Conservation (phyloP, 441 rosid species). For the Iberis amara region DNA sequence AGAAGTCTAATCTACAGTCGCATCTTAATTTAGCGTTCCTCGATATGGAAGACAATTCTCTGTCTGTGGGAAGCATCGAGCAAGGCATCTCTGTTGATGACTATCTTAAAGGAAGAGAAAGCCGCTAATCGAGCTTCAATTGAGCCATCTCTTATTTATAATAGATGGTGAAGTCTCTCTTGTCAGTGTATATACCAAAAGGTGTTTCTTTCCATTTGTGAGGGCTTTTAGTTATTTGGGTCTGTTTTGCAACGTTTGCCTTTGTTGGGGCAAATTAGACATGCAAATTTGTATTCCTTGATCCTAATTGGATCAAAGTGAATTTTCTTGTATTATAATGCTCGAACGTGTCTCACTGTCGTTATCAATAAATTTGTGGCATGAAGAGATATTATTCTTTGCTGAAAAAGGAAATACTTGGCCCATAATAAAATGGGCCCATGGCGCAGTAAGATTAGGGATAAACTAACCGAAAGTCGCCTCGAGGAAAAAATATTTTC, state of each 20-base stretch:
- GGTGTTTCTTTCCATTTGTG: too few relatives aligned
- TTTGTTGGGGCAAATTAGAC: background rate
- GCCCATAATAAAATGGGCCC: too few relatives aligned
- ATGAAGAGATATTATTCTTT: too few relatives aligned
- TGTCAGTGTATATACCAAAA: too few relatives aligned
- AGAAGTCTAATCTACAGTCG: constrained; percentile 43
- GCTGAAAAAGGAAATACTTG: too few relatives aligned
- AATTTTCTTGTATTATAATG: constrained; percentile 16
- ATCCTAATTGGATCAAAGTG: constrained; percentile 31
- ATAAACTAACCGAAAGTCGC: too few relatives aligned
- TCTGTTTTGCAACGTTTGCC: background rate
- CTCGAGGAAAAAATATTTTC: too few relatives aligned
- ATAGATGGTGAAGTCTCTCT: constrained; percentile 10
- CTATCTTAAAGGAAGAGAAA: constrained; percentile 54
- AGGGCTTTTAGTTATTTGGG: background rate
- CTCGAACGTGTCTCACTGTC: constrained; percentile 8
- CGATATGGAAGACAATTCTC: constrained; percentile 47
- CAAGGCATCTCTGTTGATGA: constrained; percentile 50
- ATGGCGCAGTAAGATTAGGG: too few relatives aligned
- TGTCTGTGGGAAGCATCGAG: constrained; percentile 41
- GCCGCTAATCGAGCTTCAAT: constrained; percentile 64
- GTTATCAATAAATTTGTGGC: background rate
- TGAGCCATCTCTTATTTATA: constrained; percentile 20
- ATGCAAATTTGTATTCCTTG: constrained; percentile 24
- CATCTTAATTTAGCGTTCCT: constrained; percentile 56